Evolutionary conservation across 768 basidiomycete species (phyloP).

Genomic region (Megacollybia marginata): DNA sequence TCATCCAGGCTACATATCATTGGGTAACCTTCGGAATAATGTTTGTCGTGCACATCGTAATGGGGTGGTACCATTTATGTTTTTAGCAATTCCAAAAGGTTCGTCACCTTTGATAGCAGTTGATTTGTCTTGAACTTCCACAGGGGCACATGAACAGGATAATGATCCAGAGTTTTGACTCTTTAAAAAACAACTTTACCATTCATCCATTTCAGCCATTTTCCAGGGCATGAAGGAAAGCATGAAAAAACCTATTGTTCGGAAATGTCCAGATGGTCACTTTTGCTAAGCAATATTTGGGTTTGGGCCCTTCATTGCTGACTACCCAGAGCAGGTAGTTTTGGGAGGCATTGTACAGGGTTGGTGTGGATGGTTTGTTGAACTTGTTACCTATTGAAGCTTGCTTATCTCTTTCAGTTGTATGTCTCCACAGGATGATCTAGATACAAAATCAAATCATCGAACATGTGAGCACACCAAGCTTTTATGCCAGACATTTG

Average conservation of each 20-base stretch:
- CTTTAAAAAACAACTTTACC: too few species aligned
- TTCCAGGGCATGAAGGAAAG: conserved; percentile 9
- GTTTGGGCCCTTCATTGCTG: conserved; percentile 20
- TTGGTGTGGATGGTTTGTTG: conserved; percentile 8
- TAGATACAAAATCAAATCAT: neutral
- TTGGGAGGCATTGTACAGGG: conserved; percentile 15
- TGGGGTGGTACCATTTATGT: conserved; percentile 5
- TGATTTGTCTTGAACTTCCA: neutral
- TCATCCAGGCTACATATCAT: too few species aligned
- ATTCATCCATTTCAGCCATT: too few species aligned
- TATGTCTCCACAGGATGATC: neutral
- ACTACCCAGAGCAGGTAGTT: too few species aligned
- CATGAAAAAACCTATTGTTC: conserved; percentile 14
- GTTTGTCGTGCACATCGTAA: neutral
- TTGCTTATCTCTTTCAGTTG: conserved; percentile 7
- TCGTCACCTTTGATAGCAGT: neutral
- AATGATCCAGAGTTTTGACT: too few species aligned
- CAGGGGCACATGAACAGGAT: conserved; percentile 7
- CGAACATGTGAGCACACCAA: neutral
- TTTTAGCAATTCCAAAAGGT: conserved; percentile 25
- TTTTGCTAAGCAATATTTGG: conserved; percentile 18
- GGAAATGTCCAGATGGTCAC: conserved; percentile 17
- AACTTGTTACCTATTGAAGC: too few species aligned
- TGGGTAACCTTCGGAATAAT: conserved; percentile 7
- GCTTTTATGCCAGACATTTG: too few species aligned